phyloP scores from a whole-genome alignment of 2,329 filamentous ascomycete species.

The Xylaria sp. region DNA sequence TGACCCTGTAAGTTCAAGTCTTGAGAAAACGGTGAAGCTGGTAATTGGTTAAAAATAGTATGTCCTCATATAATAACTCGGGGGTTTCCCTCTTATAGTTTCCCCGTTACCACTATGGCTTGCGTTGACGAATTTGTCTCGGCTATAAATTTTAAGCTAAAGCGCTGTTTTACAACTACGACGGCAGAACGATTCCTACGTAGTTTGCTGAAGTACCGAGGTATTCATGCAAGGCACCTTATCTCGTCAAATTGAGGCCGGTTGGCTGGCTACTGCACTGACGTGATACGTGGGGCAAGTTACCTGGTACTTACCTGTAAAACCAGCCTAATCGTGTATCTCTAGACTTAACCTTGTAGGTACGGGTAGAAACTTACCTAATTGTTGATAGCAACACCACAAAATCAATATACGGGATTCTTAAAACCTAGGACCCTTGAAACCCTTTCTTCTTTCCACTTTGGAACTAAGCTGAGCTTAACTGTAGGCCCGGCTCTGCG shows the following conservation, averaged over 20 bases:
- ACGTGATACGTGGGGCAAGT: conserved; percentile 37
- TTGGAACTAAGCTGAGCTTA: not conserved
- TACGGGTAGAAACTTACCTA: not conserved
- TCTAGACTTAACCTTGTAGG: not conserved
- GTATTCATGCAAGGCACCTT: conserved; percentile 20
- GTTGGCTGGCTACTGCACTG: conserved; percentile 20
- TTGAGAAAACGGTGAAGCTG: not conserved
- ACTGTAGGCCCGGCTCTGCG: not conserved
- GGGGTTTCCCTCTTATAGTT: not conserved
- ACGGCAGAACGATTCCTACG: not conserved
- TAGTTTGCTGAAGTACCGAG: not conserved
- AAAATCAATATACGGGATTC: not conserved
- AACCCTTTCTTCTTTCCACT: not conserved
- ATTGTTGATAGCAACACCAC: not conserved
- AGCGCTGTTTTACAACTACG: no score
- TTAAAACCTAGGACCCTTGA: not conserved
- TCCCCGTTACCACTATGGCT: not conserved
- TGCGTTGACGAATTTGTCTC: not conserved
- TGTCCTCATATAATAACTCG: no score
- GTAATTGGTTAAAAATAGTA: not conserved
- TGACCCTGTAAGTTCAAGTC: not conserved
- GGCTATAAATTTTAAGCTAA: not conserved
- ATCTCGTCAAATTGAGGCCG: conserved; percentile 1
- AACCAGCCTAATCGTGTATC: not conserved
- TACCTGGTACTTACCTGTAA: not conserved